phyloP scores from a whole-genome alignment of 2,329 filamentous ascomycete genomes.

The Myrmaecium sp. region DNA sequence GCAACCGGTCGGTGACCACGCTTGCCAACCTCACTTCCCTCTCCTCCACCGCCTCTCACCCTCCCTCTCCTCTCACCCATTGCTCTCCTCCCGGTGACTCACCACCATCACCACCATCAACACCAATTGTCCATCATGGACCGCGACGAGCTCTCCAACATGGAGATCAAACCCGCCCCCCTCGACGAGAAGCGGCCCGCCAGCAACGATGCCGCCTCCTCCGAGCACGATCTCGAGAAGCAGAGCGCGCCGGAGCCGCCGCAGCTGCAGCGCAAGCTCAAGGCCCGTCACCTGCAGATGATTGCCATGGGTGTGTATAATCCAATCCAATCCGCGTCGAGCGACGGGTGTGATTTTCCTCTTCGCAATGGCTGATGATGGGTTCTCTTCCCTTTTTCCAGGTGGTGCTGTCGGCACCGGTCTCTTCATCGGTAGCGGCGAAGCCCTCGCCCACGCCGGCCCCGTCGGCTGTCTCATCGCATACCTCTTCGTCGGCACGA shows the following conservation, averaged over 20 bases:
- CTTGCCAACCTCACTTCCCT: no score
- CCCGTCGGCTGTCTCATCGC: conserved; percentile 30
- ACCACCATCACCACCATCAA: no score
- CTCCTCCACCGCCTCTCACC: no score
- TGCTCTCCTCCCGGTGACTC: no score
- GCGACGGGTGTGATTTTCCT: conserved; percentile 4
- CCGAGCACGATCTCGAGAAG: conserved; percentile 17
- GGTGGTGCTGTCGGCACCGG: conserved; percentile 33
- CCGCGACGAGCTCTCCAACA: no score
- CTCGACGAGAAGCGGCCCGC: conserved; percentile 3
- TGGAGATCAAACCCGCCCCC: no score
- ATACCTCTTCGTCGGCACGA: conserved; percentile 40
- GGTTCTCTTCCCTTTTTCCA: conserved; percentile 2
- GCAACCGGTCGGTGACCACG: no score
- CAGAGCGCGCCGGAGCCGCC: conserved; percentile 10
- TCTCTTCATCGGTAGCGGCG: conserved; percentile 35
- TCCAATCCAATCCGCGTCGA: not conserved
- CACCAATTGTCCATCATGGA: no score
- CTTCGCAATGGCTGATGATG: not conserved
- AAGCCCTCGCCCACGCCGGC: conserved; percentile 30
- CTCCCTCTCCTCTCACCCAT: no score
- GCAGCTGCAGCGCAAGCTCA: conserved; percentile 19
- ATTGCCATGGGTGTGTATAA: conserved; percentile 19
- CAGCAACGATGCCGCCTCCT: conserved; percentile 3
- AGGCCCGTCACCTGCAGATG: conserved; percentile 20